Evolutionary conservation across 257 asterid species (phyloP), one percentile per base, ranked within the genome.

Genomic region (Pogostemon cablin): DNA sequence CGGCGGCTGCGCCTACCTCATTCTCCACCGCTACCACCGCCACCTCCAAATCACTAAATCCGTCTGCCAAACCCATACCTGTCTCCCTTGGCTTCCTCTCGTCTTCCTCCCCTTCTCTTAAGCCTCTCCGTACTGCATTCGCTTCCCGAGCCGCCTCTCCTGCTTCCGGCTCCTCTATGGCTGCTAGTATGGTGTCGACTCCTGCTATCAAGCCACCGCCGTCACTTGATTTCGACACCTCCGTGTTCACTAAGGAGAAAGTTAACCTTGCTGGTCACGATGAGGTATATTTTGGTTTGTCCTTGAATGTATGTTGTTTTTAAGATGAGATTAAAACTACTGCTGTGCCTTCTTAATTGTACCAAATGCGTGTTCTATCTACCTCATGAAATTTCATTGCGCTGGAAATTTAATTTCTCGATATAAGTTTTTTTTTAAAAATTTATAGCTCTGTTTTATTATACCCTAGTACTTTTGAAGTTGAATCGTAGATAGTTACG

Each of bases 251-350:
- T 1, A 93, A 93, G 46, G 98, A 93, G 87, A 87, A 86, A 62
- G 70, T 89, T 70, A 87, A 86, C 70, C 93, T 93, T 40, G 96
- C 96, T 53, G 96, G 98, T 34, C 83, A 86, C 74, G 95, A 90
- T 3, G 98, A 90, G 97, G 97, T 92, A 38, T 52, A 39, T 48
- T 12, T 57, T 5, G 47, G 53, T 9, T 37, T 56, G 6, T 15
- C 38, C 32, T 57, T 11, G 10, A 34, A 40, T 52, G 68, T 38
- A 4, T 54, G 53, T 11, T 9, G 2, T 59, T 35, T 25, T 9
- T n/a, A 25, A 39, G 59, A 38, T 75, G 40, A 17, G 2, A 43
- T 65, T 39, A 49, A 60, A 54, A 37, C 53, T 34, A 38, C 61
- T 40, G 39, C 32, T 60, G 62, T 9, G 37, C 7, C 5, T 55